phyloP scores from a whole-genome alignment of 176 grass and related monocot genomes.

The Saccharum spontaneum region DNA sequence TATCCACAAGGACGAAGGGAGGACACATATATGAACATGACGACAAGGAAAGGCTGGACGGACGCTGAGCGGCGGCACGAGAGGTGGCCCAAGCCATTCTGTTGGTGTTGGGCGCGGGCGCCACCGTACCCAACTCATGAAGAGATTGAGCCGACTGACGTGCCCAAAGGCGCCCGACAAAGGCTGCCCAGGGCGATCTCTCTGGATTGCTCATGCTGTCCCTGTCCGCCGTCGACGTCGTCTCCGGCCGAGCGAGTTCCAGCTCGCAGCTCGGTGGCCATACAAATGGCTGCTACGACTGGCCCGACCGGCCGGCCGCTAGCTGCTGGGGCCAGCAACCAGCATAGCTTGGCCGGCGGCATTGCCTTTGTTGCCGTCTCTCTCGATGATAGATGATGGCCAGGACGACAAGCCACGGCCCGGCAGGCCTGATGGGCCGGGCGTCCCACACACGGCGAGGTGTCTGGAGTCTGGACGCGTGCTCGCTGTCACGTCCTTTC shows the following conservation, averaged over 20 bases:
- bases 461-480: background rate
- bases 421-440: background rate
- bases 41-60: background rate
- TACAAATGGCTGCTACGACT: no score
- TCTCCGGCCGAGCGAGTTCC: background rate
- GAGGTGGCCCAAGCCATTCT: background rate
- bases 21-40: background rate
- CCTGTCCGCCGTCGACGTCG: background rate
- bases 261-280: background rate
- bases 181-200: constrained; percentile 12
- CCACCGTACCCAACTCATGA: background rate
- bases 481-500: constrained; percentile 3
- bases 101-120: background rate
- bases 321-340: background rate
- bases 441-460: background rate
- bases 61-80: background rate
- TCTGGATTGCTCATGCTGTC: constrained; percentile 28
- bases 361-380: background rate
- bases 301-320: no score
- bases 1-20: background rate
- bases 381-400: background rate
- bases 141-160: constrained; percentile 4
- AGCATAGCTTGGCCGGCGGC: background rate
- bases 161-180: background rate
- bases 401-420: background rate